phyloP scores from a whole-genome alignment of 2,329 filamentous ascomycete species.

The Pezicula radicicola region DNA sequence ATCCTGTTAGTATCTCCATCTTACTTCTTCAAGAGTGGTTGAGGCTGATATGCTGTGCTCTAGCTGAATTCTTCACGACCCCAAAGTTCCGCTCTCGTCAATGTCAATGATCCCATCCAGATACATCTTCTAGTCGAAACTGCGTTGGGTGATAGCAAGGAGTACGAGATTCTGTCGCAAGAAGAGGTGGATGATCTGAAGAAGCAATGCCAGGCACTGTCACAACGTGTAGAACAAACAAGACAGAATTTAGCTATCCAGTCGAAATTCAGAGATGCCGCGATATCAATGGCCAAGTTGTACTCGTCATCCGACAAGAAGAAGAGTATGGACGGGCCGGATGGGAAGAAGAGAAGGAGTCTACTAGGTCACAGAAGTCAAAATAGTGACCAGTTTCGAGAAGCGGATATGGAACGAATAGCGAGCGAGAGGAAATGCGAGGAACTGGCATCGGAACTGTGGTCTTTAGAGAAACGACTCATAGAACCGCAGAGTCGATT shows the following conservation, averaged over 20 bases:
- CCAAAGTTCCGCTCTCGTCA: conserved; percentile 54
- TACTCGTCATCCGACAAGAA: conserved; percentile 63
- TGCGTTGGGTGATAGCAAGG: conserved; percentile 81
- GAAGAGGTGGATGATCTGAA: conserved; percentile 91
- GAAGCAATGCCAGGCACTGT: conserved; percentile 73
- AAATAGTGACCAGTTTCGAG: conserved; percentile 36
- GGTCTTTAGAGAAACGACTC: conserved; percentile 72
- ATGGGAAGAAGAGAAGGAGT: conserved; percentile 45
- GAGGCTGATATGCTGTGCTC: conserved; percentile 8
- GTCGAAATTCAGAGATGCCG: conserved; percentile 91
- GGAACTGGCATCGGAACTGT: conserved; percentile 77
- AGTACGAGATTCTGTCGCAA: conserved; percentile 81
- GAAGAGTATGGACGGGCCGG: conserved; percentile 43
- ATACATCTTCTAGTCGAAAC: conserved; percentile 93
- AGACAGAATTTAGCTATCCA: conserved; percentile 84
- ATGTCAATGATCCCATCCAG: conserved; percentile 71
- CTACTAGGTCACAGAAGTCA: conserved; percentile 41
- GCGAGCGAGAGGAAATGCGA: conserved; percentile 80
- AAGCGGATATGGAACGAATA: conserved; percentile 71
- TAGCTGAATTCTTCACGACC: conserved; percentile 50
- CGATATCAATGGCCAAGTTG: conserved; percentile 78
- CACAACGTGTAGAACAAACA: conserved; percentile 76
- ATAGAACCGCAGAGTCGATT: conserved; percentile 74
- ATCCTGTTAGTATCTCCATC: conserved; percentile 44
- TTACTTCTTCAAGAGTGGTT: background rate